A percentile compares a stretch with the other conserved stretches of the same genome.
These are phyloP conservation scores for Hypoxylon trugodes DNA, from an alignment of 495 filamentous ascomycete species.

Conservation along the genomic window DNA sequence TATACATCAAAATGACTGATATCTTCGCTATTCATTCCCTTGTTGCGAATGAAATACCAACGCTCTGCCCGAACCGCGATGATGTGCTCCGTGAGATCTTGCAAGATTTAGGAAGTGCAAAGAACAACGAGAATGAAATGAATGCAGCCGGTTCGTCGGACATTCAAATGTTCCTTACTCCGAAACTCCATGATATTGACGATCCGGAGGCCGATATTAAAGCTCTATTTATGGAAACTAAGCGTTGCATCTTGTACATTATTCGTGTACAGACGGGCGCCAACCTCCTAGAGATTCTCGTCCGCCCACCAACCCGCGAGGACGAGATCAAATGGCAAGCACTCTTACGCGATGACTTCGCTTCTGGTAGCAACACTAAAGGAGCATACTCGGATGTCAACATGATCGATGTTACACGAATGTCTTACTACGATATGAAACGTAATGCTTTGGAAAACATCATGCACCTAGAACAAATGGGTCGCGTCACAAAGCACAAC, in stretches of 20 bases:
- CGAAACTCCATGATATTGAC: constrained; percentile 88
- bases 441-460: constrained; percentile 93
- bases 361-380: constrained; percentile 70
- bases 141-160: constrained; percentile 86
- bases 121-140: constrained; percentile 94
- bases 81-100: constrained; percentile 92
- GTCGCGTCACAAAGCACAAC: constrained; percentile 89
- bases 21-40: constrained; percentile 96
- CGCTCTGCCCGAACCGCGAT: constrained; percentile 79
- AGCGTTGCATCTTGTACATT: constrained; percentile 96
- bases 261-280: constrained; percentile 94
- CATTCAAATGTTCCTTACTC: constrained; percentile 89
- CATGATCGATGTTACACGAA: constrained; percentile 85
- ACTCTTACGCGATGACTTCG: constrained; percentile 84
- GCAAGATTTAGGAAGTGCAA: constrained; percentile 91
- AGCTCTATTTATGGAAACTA: constrained; percentile 95
- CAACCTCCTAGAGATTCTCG: constrained; percentile 93
- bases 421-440: constrained; percentile 93
- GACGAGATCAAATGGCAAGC: constrained; percentile 89
- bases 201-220: constrained; percentile 94
- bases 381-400: constrained; percentile 93
- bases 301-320: constrained; percentile 84
- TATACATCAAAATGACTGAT: constrained; percentile 98
- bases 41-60: constrained; percentile 77
- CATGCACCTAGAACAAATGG: constrained; percentile 81